A percentile compares a stretch with the other conserved stretches of the same genome.
phyloP scores from a whole-genome alignment of 2,329 filamentous ascomycete species.

The Lasiodiplodia sp. region DNA sequence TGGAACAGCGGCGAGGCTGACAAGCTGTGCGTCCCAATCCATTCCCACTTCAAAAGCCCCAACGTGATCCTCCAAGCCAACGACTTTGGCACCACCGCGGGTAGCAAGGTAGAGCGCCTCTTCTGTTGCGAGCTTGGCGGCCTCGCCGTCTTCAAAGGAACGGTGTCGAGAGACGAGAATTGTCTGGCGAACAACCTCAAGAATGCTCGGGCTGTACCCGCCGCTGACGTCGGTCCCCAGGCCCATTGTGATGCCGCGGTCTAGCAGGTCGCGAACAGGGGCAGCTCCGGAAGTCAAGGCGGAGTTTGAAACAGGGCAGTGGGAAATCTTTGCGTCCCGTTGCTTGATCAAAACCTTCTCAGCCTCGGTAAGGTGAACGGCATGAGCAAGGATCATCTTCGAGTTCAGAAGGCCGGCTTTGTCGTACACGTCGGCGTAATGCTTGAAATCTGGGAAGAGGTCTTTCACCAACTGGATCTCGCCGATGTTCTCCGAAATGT shows the following conservation, averaged over 20 bases:
- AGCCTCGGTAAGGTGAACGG: constrained; percentile 72
- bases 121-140: constrained; percentile 77
- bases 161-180: constrained; percentile 78
- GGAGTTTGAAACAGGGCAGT: constrained; percentile 89
- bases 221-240: constrained; percentile 92
- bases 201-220: constrained; percentile 80
- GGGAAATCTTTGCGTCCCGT: constrained; percentile 72
- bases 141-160: constrained; percentile 58
- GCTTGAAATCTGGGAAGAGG: constrained; percentile 69
- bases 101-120: constrained; percentile 89
- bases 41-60: constrained; percentile 86
- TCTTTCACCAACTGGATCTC: constrained; percentile 76
- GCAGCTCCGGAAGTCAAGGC: constrained; percentile 81
- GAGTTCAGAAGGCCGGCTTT: constrained; percentile 70
- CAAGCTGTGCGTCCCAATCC: constrained; percentile 89
- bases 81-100: constrained; percentile 81
- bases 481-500: constrained; percentile 81
- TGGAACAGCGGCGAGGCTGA: constrained; percentile 64
- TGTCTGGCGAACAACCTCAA: constrained; percentile 84
- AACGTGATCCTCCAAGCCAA: constrained; percentile 74
- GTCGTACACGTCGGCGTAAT: constrained; percentile 85
- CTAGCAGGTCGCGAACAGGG: constrained; percentile 75
- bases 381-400: constrained; percentile 85
- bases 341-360: constrained; percentile 71
- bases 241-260: constrained; percentile 78